Conservation (phyloP, 164 flowering plant genomes). For the Tetrastigma voinierianum region DNA sequence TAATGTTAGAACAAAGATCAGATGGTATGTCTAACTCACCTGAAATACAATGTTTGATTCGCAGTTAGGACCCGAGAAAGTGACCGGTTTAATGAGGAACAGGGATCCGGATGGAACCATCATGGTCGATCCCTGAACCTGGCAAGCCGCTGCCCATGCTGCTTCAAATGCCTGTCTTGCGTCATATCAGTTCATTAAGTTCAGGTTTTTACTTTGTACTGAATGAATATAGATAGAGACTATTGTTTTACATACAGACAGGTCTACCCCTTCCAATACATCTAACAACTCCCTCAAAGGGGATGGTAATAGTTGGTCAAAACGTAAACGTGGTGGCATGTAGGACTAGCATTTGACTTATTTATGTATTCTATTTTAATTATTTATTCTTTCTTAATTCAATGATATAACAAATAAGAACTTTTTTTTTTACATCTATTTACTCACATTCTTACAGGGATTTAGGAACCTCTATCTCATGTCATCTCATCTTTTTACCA, state of each 20-base stretch:
- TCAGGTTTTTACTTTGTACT: background rate
- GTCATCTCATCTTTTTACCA: too few species aligned
- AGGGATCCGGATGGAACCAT: slow-evolving; percentile 62
- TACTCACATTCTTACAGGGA: too few species aligned
- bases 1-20: background rate
- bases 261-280: too few species aligned
- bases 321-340: too few species aligned
- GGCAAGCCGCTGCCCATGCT: slow-evolving; percentile 80
- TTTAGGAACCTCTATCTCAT: too few species aligned
- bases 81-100: slow-evolving; percentile 63
- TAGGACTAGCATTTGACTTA: too few species aligned
- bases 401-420: background rate
- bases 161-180: slow-evolving; percentile 69
- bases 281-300: too few species aligned
- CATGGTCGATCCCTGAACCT: slow-evolving; percentile 54
- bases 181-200: background rate
- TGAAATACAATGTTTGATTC: slow-evolving; percentile 59
- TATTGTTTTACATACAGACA: too few species aligned
- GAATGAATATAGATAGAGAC: background rate
- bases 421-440: too few species aligned
- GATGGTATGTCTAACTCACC: slow-evolving; percentile 28
- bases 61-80: slow-evolving; percentile 70
- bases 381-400: background rate
- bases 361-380: too few species aligned
- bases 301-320: too few species aligned